Conservation (phyloP, 2,329 filamentous ascomycete species). For the Stemphylium lycopersici region DNA sequence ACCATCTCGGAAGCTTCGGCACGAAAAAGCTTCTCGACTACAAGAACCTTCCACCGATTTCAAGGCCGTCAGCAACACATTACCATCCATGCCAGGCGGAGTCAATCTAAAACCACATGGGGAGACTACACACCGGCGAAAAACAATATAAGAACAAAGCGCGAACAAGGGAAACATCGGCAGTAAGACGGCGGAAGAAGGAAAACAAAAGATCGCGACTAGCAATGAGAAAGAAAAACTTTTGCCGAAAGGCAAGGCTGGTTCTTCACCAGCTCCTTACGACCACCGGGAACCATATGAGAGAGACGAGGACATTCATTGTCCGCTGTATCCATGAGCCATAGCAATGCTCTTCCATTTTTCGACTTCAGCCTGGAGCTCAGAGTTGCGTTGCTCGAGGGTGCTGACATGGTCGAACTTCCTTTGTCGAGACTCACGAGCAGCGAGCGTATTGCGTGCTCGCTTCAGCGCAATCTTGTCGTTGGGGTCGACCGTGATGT, state of each 20-base stretch:
- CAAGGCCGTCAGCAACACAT: constrained; percentile 14
- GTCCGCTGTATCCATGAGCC: constrained; percentile 46
- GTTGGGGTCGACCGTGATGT: constrained; percentile 74
- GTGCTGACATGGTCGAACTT: constrained; percentile 79
- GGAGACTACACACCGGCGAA: constrained; percentile 45
- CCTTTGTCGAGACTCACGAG: constrained; percentile 88
- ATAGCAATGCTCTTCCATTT: constrained; percentile 51
- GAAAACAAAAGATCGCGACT: constrained; percentile 9
- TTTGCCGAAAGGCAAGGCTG: constrained; percentile 36
- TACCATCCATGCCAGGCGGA: constrained; percentile 41
- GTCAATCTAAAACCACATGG: constrained; percentile 44
- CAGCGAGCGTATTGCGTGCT: constrained; percentile 89
- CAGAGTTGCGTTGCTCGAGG: constrained; percentile 74
- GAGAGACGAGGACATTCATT: constrained; percentile 40
- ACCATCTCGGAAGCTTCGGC: constrained; percentile 22
- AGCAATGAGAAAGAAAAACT: constrained; percentile 28
- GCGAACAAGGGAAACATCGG: constrained; percentile 18
- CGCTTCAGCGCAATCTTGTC: constrained; percentile 89
- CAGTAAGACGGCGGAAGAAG: constrained; percentile 5
- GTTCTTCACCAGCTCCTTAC: constrained; percentile 48
- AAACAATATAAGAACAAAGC: constrained; percentile 21
- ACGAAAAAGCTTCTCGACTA: constrained; percentile 10
- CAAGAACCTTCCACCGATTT: background rate
- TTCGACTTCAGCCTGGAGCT: constrained; percentile 62
- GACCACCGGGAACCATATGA: constrained; percentile 38